Base-by-base conservation (phyloP, 495 filamentous ascomycete genomes). In the Penicillium simplicissimum region DNA sequence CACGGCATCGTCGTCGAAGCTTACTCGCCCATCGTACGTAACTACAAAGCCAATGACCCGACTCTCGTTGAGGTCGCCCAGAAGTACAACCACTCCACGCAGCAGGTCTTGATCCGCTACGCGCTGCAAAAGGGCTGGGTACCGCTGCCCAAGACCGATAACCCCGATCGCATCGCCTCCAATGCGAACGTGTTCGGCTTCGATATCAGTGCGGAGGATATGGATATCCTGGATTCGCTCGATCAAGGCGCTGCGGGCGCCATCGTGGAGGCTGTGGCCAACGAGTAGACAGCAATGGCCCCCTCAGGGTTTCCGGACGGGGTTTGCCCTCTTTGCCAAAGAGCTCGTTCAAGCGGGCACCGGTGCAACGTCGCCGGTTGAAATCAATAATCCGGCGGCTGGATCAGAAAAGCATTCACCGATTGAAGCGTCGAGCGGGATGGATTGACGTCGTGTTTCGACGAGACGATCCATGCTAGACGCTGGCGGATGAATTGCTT, bases 331-430 rank as follows among this genome's bases (percentile, higher is more conserved):
- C 25, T n/a, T n/a, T 34, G 25, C 23, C 1, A 7, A 2, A 52
- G 21, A 33, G 8, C 38, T 33, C 31, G 36, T n/a, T 25, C 31
- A 49, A 38, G 17, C 42, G 33, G 60, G 14, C 45, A 17, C 17
- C 31, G 4, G 14, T 51, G n/a, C 45, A 37, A 35, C 21, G 45
- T n/a, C 11, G 11, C 8, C 36, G 19, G 17, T 10, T 21, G 36
- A 13, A 13, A 37, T 77, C 66, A 76, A 67, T 71, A 76, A 70
- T 78, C 70, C 40, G 71, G 72, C 47, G 68, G 64, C 57, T 77
- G 64, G 86, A 98, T 95, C 48, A 98, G 76, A 64, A 91, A 96
- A 40, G 88, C 88, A 75, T 97, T 96, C 40, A 97, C 87, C 57
- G 88, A 89, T 71, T 96, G 90, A 52, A 98, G 74, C 1, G 92